Evolutionary conservation across 1,139 yeast genomes (phyloP), one percentile per base, ranked within the genome.

Genomic region (Scheffersomyces insectosa): DNA sequence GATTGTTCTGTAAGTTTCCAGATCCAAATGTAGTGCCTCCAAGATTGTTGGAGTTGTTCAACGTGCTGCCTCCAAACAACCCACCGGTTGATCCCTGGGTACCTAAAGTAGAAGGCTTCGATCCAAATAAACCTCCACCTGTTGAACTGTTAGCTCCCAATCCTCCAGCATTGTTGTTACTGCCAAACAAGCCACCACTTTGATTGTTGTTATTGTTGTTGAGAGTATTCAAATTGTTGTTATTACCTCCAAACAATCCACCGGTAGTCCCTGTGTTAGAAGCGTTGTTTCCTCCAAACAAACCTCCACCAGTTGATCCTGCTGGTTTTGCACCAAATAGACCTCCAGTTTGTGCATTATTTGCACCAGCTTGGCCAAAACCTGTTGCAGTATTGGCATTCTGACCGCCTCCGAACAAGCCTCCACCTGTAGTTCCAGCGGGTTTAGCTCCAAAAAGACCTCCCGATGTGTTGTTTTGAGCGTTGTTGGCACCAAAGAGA

Each of bases 401-500:
- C 29, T 37, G 47, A 36, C 40, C 27, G 28, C 31, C 41, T 10
- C 57, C 55, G 43, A 59, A 55, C 23, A 59, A 48, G 10, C 65
- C 62, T 14, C 64, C 65, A 8, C 63, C 54, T 15, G 52, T 44
- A 14, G 46, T 28, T 12, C 43, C 36, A 12, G 38, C 40, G 10
- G 43, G 34, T 38, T 44, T 51, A 36, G 38, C 44, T 5, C 66
- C 68, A 45, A 61, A 63, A 11, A 59, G 50, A 5, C 66, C 65
- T 13, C 62, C 56, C 29, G 46, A 36, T 9, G 51, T 42, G 13
- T 36, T 45, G 2, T 45, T 40, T 4, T 50, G 43, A 20, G 31
- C 32, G 34, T 28, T 40, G 30, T 41, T 51, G 35, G 42, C 48
- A 8, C 74, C 73, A 52, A 71, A 70, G 34, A 72, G 51, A 5